These are phyloP conservation scores for Ophioceras dolichostomum DNA, from an alignment of 2,329 filamentous ascomycete species.

Conservation along the genomic window DNA sequence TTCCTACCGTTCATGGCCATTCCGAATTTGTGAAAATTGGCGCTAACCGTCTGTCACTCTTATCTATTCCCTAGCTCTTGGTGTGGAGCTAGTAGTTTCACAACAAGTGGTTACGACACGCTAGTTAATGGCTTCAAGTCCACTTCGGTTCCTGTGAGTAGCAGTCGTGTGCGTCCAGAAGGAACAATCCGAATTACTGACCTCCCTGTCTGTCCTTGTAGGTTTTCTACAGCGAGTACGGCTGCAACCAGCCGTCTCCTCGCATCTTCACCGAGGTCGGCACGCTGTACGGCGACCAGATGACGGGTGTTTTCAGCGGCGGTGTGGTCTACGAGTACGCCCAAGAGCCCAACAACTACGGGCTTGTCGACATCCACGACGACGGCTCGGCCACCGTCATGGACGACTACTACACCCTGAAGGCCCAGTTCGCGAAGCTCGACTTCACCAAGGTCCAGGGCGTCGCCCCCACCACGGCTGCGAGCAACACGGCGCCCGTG, in stretches of 20 bases:
- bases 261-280: slow-evolving; percentile 66
- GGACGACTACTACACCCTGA: slow-evolving; percentile 60
- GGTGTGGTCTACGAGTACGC: slow-evolving; percentile 75
- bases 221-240: slow-evolving; percentile 71
- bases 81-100: slow-evolving; percentile 43
- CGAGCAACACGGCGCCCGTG: slow-evolving; percentile 38
- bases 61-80: too few relatives aligned
- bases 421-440: slow-evolving; percentile 61
- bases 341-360: slow-evolving; percentile 55
- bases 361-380: slow-evolving; percentile 48
- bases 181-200: too few relatives aligned
- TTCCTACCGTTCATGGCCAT: too few relatives aligned
- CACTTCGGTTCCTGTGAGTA: slow-evolving; percentile 54
- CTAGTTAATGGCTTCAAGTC: slow-evolving; percentile 52
- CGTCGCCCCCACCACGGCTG: slow-evolving; percentile 40
- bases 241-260: slow-evolving; percentile 62
- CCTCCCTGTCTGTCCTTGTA: too few relatives aligned
- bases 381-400: slow-evolving; percentile 47
- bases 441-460: slow-evolving; percentile 57
- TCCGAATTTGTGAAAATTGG: too few relatives aligned
- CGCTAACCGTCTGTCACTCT: too few relatives aligned
- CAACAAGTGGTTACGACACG: slow-evolving; percentile 39
- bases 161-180: too few relatives aligned
- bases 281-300: slow-evolving; percentile 58
- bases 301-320: slow-evolving; percentile 58